phyloP scores from a whole-genome alignment of 1,139 yeast species.

The Nematodospora anomalae region DNA sequence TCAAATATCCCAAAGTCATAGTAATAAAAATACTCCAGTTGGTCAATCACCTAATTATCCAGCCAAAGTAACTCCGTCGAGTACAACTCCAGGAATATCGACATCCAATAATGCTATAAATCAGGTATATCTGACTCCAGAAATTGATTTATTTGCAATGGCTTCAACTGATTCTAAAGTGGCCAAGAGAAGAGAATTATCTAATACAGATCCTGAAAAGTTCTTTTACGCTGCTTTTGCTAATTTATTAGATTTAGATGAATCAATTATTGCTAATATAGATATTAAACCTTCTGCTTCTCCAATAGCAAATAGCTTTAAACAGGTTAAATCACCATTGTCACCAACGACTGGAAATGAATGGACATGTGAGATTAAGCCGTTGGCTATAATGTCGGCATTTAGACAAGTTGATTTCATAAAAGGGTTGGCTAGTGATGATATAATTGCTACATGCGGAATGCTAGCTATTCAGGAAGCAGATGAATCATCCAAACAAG shows the following conservation, averaged over 20 bases:
- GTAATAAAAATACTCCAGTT: slow-evolving; percentile 44
- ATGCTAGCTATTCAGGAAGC: slow-evolving; percentile 7
- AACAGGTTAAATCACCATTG: slow-evolving; percentile 29
- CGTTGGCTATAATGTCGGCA: slow-evolving; percentile 46
- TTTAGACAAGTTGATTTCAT: slow-evolving; percentile 46
- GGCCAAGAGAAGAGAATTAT: slow-evolving; percentile 48
- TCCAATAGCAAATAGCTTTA: slow-evolving; percentile 8
- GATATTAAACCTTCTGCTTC: slow-evolving; percentile 21
- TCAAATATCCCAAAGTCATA: slow-evolving; percentile 34
- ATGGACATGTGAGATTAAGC: slow-evolving; percentile 50
- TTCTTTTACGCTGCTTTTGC: slow-evolving; percentile 54
- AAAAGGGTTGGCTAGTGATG: slow-evolving; percentile 30
- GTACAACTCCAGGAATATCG: slow-evolving; percentile 11
- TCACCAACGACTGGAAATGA: slow-evolving; percentile 29
- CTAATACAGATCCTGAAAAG: slow-evolving; percentile 45
- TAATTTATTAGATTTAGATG: slow-evolving; percentile 50
- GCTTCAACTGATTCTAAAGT: slow-evolving; percentile 37
- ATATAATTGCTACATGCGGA: slow-evolving; percentile 32
- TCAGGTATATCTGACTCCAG: slow-evolving; percentile 21
- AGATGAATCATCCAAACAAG: slow-evolving; percentile 4
- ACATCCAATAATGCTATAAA: slow-evolving; percentile 9
- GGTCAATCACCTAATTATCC: slow-evolving; percentile 39
- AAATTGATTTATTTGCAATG: slow-evolving; percentile 27
- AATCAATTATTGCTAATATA: slow-evolving; percentile 29
- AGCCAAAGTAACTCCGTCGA: slow-evolving; percentile 12